A percentile compares a stretch with the other conserved stretches of the same genome.
Conservation (phyloP, 1,284 basidiomycete genomes). For the Chalciporus sp. region DNA sequence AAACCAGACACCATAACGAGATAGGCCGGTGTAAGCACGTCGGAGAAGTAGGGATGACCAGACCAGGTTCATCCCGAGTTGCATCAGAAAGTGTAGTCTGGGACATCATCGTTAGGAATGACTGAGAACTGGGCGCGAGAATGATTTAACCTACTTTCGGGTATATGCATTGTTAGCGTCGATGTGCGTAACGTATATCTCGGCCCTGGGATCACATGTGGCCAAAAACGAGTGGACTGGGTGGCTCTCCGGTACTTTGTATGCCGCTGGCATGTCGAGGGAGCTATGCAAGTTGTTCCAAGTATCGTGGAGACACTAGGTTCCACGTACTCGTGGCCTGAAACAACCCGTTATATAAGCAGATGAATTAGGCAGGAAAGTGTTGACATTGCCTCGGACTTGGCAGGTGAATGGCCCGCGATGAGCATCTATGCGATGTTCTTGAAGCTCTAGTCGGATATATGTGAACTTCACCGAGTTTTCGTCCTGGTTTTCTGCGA, state of each 20-base stretch:
- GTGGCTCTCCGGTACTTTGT: conserved; percentile 29
- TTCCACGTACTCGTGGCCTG: too few species aligned
- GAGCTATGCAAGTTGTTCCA: not conserved
- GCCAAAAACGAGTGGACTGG: conserved; percentile 25
- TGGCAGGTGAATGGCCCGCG: too few species aligned
- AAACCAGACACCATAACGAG: conserved; percentile 32
- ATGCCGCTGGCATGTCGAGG: conserved; percentile 26
- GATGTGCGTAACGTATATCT: conserved; percentile 35
- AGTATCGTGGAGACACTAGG: not conserved
- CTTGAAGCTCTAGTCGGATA: too few species aligned
- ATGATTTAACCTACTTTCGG: conserved; percentile 25
- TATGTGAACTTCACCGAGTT: too few species aligned
- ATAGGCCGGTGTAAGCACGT: conserved; percentile 26
- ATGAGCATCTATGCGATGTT: too few species aligned
- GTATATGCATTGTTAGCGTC: conserved; percentile 21
- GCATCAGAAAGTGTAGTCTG: conserved; percentile 31
- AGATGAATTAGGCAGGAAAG: not conserved
- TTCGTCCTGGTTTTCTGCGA: too few species aligned
- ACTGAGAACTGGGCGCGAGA: not conserved
- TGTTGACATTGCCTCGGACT: too few species aligned
- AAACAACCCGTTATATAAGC: conserved; percentile 20
- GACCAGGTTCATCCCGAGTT: conserved; percentile 27
- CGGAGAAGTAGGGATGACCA: conserved; percentile 28
- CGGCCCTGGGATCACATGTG: conserved; percentile 17
- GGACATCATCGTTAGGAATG: conserved; percentile 1